Conservation (phyloP, 257 asterid species). For the Rehmannia glutinosa region DNA sequence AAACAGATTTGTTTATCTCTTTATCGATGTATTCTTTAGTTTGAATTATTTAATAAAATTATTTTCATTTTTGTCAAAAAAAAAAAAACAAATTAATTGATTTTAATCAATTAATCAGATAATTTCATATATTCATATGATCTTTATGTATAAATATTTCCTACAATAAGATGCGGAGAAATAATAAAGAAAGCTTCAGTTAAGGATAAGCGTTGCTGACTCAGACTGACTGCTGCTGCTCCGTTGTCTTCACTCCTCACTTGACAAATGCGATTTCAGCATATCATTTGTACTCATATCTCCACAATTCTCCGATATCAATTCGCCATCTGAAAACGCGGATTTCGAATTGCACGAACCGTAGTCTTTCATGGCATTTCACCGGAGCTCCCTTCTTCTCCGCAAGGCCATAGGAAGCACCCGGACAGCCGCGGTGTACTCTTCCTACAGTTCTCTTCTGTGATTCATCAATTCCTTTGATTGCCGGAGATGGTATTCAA, state of each 20-base stretch:
- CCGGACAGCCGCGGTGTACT: slow-evolving; percentile 17
- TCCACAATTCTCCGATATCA: neutral
- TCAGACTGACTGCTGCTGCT: too few species aligned
- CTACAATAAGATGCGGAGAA: neutral
- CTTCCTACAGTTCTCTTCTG: slow-evolving; percentile 10
- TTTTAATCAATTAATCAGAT: too few species aligned
- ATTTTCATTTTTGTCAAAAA: too few species aligned
- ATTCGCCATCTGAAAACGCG: neutral
- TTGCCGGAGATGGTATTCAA: slow-evolving; percentile 31
- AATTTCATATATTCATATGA: too few species aligned
- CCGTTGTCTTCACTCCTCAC: too few species aligned
- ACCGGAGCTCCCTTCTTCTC: slow-evolving; percentile 40
- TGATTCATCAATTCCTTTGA: slow-evolving; percentile 21
- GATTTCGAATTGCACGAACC: neutral
- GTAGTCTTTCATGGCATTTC: slow-evolving; percentile 42
- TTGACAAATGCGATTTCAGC: too few species aligned
- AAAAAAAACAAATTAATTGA: too few species aligned
- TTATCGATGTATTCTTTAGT: too few species aligned
- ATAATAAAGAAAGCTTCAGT: neutral
- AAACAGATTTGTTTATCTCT: too few species aligned
- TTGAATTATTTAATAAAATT: too few species aligned
- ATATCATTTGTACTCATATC: too few species aligned
- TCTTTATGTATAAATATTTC: too few species aligned
- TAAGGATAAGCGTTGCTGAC: neutral
- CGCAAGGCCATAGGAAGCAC: slow-evolving; percentile 35